Evolutionary conservation across 768 basidiomycete genomes (phyloP).

Genomic region (Mycena rebaudengoi): DNA sequence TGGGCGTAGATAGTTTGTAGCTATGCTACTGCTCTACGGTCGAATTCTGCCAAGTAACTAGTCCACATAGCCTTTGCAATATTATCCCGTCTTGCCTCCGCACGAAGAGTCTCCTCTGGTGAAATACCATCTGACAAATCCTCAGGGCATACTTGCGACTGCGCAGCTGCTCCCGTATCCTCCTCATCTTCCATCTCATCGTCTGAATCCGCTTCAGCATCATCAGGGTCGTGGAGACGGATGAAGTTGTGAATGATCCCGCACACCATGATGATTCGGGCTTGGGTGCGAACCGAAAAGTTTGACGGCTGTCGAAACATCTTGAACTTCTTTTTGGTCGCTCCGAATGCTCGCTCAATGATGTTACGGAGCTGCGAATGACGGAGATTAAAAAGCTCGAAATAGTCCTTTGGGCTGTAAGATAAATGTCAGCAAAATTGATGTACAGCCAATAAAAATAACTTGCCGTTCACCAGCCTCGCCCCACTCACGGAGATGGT

Average conservation of each 20-base stretch:
- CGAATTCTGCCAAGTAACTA: not conserved
- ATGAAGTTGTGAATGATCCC: conserved; percentile 33
- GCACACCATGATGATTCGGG: conserved; percentile 23
- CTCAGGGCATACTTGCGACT: not conserved
- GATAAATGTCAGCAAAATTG: not conserved
- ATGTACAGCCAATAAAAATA: not conserved
- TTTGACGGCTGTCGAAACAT: conserved; percentile 13
- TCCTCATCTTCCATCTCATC: not conserved
- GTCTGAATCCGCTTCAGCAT: not conserved
- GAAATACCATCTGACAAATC: not conserved
- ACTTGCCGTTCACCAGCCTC: not conserved
- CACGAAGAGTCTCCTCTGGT: not conserved
- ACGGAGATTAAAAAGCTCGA: conserved; percentile 34
- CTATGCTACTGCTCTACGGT: not conserved
- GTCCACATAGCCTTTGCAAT: not conserved
- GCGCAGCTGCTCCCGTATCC: not conserved
- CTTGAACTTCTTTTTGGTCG: conserved; percentile 27
- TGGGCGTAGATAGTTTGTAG: not conserved
- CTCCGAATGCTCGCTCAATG: conserved; percentile 34
- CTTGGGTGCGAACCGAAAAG: conserved; percentile 25
- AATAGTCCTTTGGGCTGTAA: conserved; percentile 21
- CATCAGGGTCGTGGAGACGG: conserved; percentile 21
- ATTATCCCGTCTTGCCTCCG: not conserved
- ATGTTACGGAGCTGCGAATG: conserved; percentile 32
- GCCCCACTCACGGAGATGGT: conserved; percentile 10